Conservation (phyloP, 1,284 basidiomycete genomes). For the Athelia sp. region DNA sequence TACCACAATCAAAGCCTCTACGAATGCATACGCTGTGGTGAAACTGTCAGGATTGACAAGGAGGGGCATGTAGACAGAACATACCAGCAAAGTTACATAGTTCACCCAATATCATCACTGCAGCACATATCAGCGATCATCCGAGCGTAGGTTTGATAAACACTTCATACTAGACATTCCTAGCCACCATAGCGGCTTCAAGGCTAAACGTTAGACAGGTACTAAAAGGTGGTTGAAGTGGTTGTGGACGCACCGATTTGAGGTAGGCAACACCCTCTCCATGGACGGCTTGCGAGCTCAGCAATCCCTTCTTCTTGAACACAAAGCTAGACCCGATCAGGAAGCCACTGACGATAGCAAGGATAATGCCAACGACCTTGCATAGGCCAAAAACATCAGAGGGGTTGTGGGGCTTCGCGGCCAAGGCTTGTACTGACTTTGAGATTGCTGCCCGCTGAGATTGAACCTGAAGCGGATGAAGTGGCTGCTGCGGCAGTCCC, state of each 20-base stretch:
- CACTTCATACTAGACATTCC: conserved; percentile 68
- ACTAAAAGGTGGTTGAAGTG: conserved; percentile 6
- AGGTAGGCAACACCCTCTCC: conserved; percentile 96
- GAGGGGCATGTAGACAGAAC: conserved; percentile 22
- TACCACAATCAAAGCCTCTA: conserved; percentile 84
- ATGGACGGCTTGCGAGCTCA: conserved; percentile 66
- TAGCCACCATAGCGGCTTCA: conserved; percentile 78
- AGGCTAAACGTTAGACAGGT: conserved; percentile 3
- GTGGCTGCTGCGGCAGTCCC: conserved; percentile 20
- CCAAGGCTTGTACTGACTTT: conserved; percentile 19
- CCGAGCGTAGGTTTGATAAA: neutral
- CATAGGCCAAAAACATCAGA: neutral
- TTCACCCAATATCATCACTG: conserved; percentile 80
- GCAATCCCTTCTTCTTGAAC: conserved; percentile 93
- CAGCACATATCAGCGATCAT: conserved; percentile 4
- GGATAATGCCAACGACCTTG: conserved; percentile 72
- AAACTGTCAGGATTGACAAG: conserved; percentile 15
- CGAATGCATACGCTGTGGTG: conserved; percentile 76
- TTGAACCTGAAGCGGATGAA: conserved; percentile 15
- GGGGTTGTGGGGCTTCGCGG: neutral
- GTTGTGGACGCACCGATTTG: conserved; percentile 67
- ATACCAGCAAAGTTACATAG: conserved; percentile 80
- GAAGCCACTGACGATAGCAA: conserved; percentile 81
- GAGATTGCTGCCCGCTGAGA: conserved; percentile 23
- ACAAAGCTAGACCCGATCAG: conserved; percentile 94